Evolutionary conservation across 768 basidiomycete species (phyloP).

Genomic region (Pleurotus platypus): DNA sequence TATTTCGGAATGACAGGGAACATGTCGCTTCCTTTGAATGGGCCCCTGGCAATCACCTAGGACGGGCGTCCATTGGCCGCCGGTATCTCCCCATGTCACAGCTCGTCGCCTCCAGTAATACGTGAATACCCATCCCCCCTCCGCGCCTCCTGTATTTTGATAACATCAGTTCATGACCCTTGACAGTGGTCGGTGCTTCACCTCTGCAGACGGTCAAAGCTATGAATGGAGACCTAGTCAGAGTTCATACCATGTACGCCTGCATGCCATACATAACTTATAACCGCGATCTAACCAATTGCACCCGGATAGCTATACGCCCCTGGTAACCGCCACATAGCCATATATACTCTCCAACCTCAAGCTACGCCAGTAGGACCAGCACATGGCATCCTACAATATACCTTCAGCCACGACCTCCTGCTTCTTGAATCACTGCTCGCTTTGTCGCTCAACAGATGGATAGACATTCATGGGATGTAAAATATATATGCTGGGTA

Average conservation of each 20-base stretch:
- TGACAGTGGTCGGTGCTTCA: slow-evolving; percentile 57
- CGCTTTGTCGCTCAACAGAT: slow-evolving; percentile 69
- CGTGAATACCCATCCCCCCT: slow-evolving; percentile 36
- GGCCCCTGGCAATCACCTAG: slow-evolving; percentile 50
- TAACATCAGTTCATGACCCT: slow-evolving; percentile 10
- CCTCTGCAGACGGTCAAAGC: slow-evolving; percentile 48
- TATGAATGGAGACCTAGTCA: slow-evolving; percentile 66
- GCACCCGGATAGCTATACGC: slow-evolving; percentile 38
- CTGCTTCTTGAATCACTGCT: slow-evolving; percentile 64
- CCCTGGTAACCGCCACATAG: slow-evolving; percentile 47
- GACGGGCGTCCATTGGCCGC: slow-evolving; percentile 52
- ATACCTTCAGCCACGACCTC: slow-evolving; percentile 56
- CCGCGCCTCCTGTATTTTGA: slow-evolving; percentile 11
- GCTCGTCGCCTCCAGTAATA: slow-evolving; percentile 52
- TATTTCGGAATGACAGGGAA: slow-evolving; percentile 45
- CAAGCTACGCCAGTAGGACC: slow-evolving; percentile 59
- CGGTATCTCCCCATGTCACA: slow-evolving; percentile 60
- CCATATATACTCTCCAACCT: slow-evolving; percentile 50
- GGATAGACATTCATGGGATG: slow-evolving; percentile 61
- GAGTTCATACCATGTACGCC: slow-evolving; percentile 59
- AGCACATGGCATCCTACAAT: slow-evolving; percentile 59
- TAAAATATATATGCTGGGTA: slow-evolving; percentile 20
- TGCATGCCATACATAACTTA: not conserved
- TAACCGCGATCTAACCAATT: not conserved
- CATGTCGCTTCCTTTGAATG: slow-evolving; percentile 47